Evolutionary conservation across 768 basidiomycete species (phyloP).

Genomic region (Daedaleopsis sinensis): DNA sequence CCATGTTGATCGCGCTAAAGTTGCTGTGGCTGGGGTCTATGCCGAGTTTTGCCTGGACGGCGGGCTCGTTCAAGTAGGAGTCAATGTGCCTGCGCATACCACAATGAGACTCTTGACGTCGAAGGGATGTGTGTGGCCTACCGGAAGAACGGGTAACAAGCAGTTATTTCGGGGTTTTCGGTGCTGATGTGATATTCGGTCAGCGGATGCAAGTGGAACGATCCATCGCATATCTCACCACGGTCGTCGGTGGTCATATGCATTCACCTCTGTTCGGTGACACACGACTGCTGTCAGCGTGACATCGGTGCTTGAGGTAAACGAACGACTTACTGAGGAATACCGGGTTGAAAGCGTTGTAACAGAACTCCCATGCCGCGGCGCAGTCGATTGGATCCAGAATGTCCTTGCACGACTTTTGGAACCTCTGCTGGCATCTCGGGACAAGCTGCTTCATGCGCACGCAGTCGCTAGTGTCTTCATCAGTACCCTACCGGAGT

Average conservation of each 20-base stretch:
- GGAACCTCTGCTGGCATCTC: constrained; percentile 42
- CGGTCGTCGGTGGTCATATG: constrained; percentile 60
- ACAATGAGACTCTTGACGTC: not conserved
- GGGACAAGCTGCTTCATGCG: constrained; percentile 48
- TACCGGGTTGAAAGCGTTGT: not conserved
- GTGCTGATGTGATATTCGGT: not conserved
- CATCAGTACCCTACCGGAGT: not conserved
- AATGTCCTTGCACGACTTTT: constrained; percentile 41
- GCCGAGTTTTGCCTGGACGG: constrained; percentile 59
- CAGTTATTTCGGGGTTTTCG: not conserved
- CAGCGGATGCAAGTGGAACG: not conserved
- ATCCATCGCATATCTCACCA: constrained; percentile 24
- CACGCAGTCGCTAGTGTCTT: constrained; percentile 34
- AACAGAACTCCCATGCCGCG: constrained; percentile 44
- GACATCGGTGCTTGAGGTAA: not conserved
- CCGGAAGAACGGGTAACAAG: constrained; percentile 1
- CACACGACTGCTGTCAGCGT: not conserved
- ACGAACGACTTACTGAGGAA: not conserved
- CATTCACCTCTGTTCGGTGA: constrained; percentile 28
- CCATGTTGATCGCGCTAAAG: constrained; percentile 39
- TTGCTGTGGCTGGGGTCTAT: constrained; percentile 51
- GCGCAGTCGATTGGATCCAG: constrained; percentile 45
- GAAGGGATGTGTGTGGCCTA: not conserved
- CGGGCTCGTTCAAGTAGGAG: constrained; percentile 61
- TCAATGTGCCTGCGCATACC: constrained; percentile 47